Base-by-base conservation (phyloP, 2,329 filamentous ascomycete genomes). In the Cladosporium velox region DNA sequence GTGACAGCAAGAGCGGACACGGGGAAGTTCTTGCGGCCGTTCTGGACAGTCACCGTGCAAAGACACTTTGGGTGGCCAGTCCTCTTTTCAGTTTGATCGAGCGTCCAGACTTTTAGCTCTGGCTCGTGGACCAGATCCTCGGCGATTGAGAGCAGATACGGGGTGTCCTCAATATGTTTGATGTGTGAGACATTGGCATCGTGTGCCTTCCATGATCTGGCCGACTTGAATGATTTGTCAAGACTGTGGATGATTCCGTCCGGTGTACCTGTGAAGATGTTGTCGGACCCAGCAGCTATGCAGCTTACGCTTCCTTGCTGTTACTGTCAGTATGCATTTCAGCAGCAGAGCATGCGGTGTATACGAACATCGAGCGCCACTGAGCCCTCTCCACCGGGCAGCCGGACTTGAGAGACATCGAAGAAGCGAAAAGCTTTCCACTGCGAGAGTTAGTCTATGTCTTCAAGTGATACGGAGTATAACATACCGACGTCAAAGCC, bases 371-470 rank as follows among this genome's bases (percentile, higher is more conserved):
- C 72, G 73, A 76, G 70, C 55, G 71, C 66, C 54, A 75, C 65
- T 38, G 88, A 88, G 77, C 88, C 90, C 77, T 96, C 92, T 75
- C 90, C 90, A 78, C 96, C 90, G 72, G 85, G 86, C 74, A 93
- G 85, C 76, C 90, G 88, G 79, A 97, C 89, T 77, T 91, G 90
- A 77, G 88, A 88, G 79, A 96, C 92, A 81, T 97, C 92, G 87
- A 99, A 98, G 89, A 99, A 99, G 85, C 96, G 93, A 84, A 99
- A 99, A 73, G 91, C 90, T 91, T 97, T 97, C 94, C 95, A 98
- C 94, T 97, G 70, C 60, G 65, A 59, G 30, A n/a, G 44, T 44
- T 26, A 61, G 41, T 10, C 2, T 24, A 8, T 21, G 18, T 38
- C 10, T 1, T 38, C 26, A 18, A 38, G 8, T 6, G 38, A 24